Conservation (phyloP, 805 yeast genomes). For the Huiozyma naganishii region DNA sequence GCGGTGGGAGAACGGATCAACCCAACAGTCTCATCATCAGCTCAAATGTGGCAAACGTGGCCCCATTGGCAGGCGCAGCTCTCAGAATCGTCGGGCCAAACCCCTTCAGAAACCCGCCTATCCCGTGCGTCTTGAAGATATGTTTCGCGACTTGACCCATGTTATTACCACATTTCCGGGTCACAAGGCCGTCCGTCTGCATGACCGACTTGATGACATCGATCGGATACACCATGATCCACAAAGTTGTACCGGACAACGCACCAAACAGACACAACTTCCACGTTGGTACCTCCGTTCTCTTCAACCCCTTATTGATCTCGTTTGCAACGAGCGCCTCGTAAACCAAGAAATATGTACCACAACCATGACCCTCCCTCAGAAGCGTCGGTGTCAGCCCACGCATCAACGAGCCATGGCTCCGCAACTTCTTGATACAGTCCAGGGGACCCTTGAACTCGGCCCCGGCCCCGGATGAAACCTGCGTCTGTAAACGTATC, state of each 20-base stretch:
- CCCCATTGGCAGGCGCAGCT: slow-evolving; percentile 98
- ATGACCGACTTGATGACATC: slow-evolving; percentile 86
- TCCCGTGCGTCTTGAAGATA: slow-evolving; percentile 49
- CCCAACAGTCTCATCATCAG: slow-evolving; percentile 65
- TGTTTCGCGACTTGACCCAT: slow-evolving; percentile 41
- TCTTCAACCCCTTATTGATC: slow-evolving; percentile 31
- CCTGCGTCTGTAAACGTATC: slow-evolving; percentile 74
- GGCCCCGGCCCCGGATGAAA: slow-evolving; percentile 30
- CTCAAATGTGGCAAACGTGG: slow-evolving; percentile 91
- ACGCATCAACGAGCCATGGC: slow-evolving; percentile 53
- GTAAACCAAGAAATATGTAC: slow-evolving; percentile 78
- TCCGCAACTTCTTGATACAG: slow-evolving; percentile 38
- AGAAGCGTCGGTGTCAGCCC: slow-evolving; percentile 75
- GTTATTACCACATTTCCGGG: slow-evolving; percentile 50
- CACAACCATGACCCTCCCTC: slow-evolving; percentile 84
- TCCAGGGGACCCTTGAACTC: slow-evolving; percentile 43
- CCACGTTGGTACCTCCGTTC: slow-evolving; percentile 78
- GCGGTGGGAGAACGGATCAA: slow-evolving; percentile 9
- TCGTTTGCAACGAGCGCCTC: slow-evolving; percentile 68
- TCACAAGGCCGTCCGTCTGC: slow-evolving; percentile 37
- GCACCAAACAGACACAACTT: slow-evolving; percentile 84
- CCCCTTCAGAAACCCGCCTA: slow-evolving; percentile 77
- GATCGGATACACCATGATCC: slow-evolving; percentile 77
- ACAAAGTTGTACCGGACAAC: slow-evolving; percentile 76
- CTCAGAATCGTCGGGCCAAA: slow-evolving; percentile 86